Evolutionary conservation across 2,329 filamentous ascomycete genomes (phyloP).

Genomic region (Orbilia oligospora): DNA sequence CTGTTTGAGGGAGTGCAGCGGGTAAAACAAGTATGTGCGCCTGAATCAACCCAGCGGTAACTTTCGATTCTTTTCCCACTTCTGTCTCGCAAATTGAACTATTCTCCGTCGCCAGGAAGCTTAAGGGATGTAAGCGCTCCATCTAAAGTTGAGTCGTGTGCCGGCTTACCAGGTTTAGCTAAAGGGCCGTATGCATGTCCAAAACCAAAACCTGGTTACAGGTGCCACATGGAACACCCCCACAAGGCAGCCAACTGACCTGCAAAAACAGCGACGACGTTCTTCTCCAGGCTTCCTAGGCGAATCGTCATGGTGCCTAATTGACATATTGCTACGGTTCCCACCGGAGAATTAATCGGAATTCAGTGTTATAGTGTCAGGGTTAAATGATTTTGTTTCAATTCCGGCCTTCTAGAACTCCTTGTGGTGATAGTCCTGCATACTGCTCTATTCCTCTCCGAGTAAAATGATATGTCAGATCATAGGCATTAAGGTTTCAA

Average conservation of each 20-base stretch:
- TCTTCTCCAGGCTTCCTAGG: constrained; percentile 32
- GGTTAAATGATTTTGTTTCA: constrained; percentile 44
- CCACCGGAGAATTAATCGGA: constrained; percentile 50
- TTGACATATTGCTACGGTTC: constrained; percentile 36
- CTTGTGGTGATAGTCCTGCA: background rate
- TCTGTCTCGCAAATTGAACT: constrained; percentile 58
- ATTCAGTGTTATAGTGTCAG: constrained; percentile 19
- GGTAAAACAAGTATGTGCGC: constrained; percentile 50
- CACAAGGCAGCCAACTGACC: constrained; percentile 45
- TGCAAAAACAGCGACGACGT: constrained; percentile 54
- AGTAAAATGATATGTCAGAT: constrained; percentile 33
- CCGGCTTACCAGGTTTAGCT: constrained; percentile 49
- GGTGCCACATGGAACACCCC: constrained; percentile 57
- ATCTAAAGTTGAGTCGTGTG: constrained; percentile 49
- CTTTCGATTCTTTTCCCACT: constrained; percentile 36
- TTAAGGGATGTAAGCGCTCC: constrained; percentile 1
- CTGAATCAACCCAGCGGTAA: constrained; percentile 44
- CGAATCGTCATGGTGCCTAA: constrained; percentile 28
- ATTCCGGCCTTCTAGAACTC: constrained; percentile 38
- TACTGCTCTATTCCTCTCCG: constrained; percentile 21
- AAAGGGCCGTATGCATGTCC: constrained; percentile 36
- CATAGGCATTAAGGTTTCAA: constrained; percentile 56
- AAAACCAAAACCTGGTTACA: constrained; percentile 48
- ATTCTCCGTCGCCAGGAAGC: constrained; percentile 55
- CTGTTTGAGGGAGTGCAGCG: constrained; percentile 17